These are phyloP conservation scores for Colletotrichum euphorbiae DNA, from an alignment of 2,329 filamentous ascomycete species.

Conservation along the genomic window DNA sequence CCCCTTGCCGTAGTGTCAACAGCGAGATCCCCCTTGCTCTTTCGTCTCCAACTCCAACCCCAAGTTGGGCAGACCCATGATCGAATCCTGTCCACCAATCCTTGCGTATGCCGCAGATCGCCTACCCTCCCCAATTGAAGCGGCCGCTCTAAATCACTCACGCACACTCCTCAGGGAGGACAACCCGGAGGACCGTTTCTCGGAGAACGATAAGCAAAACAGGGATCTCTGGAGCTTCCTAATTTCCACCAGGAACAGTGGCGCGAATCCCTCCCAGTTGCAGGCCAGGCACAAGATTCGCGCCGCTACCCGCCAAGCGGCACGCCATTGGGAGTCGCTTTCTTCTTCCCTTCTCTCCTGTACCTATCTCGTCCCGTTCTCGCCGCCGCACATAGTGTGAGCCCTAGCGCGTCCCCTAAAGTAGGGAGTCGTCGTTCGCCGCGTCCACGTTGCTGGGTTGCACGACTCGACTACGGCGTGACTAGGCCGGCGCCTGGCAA, in stretches of 20 bases:
- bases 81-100: slow-evolving; percentile 16
- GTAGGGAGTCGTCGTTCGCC: slow-evolving; percentile 24
- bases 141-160: neutral
- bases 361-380: slow-evolving; percentile 2
- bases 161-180: neutral
- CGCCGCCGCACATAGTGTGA: slow-evolving; percentile 23
- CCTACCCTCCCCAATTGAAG: neutral
- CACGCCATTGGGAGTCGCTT: slow-evolving; percentile 13
- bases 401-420: slow-evolving; percentile 27
- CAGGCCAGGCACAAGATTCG: slow-evolving; percentile 20
- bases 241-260: slow-evolving; percentile 40
- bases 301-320: slow-evolving; percentile 32
- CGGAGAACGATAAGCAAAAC: slow-evolving; percentile 11
- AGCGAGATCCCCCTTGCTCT: slow-evolving; percentile 17
- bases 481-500: slow-evolving; percentile 9
- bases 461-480: slow-evolving; percentile 24
- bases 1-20: slow-evolving; percentile 12
- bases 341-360: neutral
- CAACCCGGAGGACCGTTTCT: neutral
- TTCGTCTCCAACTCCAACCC: slow-evolving; percentile 17
- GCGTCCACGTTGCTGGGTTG: slow-evolving; percentile 35
- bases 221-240: slow-evolving; percentile 21
- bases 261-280: slow-evolving; percentile 30
- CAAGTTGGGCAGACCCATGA: slow-evolving; percentile 10
- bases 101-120: slow-evolving; percentile 15